Conservation (phyloP, 1,284 basidiomycete genomes). For the Grifola frondosa region DNA sequence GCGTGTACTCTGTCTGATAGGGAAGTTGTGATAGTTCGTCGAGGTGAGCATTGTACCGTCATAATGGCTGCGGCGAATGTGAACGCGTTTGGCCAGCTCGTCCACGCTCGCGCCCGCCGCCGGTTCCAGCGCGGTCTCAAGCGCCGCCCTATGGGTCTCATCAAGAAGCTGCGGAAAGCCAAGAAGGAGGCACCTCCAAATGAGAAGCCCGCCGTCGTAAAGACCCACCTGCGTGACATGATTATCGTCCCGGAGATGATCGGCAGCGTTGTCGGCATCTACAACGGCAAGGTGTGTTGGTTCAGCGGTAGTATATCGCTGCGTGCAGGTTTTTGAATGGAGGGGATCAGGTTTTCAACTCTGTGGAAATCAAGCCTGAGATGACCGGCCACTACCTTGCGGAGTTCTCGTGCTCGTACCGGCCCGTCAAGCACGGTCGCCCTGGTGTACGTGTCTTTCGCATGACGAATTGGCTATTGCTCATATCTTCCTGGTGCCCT, state of each 20-base stretch:
- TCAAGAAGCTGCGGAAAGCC: slow-evolving; percentile 99
- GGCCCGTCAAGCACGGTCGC: slow-evolving; percentile 99
- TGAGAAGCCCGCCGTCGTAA: slow-evolving; percentile 98
- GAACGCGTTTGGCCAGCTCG: too few species aligned
- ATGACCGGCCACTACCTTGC: slow-evolving; percentile 99
- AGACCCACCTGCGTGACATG: slow-evolving; percentile 99
- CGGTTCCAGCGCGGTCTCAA: slow-evolving; percentile 99
- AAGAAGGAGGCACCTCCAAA: slow-evolving; percentile 99
- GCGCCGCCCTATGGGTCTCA: slow-evolving; percentile 97
- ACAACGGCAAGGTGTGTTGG: slow-evolving; percentile 86
- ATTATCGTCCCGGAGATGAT: slow-evolving; percentile 99
- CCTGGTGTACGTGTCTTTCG: slow-evolving; percentile 69
- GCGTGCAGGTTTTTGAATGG: neutral
- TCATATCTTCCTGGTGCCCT: neutral
- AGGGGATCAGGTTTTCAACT: slow-evolving; percentile 78
- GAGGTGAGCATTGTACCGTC: slow-evolving; percentile 59
- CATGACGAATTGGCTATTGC: slow-evolving; percentile 12
- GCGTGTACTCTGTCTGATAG: neutral
- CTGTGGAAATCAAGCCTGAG: slow-evolving; percentile 99
- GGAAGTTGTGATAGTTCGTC: slow-evolving; percentile 61
- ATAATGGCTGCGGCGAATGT: too few species aligned
- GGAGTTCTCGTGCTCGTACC: slow-evolving; percentile 94
- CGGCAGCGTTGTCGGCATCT: slow-evolving; percentile 93
- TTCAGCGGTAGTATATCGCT: neutral
- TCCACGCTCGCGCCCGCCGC: slow-evolving; percentile 97